Conservation (phyloP, 192 early-diverging fungal genomes). For the Backusella tarrabulga region DNA sequence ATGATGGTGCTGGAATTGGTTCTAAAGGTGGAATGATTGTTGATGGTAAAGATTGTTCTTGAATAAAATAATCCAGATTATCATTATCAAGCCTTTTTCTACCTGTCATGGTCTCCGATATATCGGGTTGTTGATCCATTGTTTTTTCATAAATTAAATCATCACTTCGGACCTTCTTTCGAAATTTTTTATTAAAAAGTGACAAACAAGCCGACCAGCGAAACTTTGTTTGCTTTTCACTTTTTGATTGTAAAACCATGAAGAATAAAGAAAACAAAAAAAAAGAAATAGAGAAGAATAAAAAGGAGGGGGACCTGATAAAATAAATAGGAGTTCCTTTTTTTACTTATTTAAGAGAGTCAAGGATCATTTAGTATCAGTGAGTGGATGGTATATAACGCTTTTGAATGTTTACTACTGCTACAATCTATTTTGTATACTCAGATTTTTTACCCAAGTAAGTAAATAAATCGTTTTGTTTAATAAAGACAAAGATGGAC, state of each 20-base stretch:
- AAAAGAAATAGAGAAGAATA: neutral
- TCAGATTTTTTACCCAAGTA: neutral
- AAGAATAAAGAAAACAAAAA: neutral
- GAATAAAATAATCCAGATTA: neutral
- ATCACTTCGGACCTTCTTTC: neutral
- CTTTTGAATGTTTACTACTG: no score
- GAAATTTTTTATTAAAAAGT: neutral
- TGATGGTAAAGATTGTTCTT: neutral
- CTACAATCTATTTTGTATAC: neutral
- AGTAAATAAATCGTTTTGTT: neutral
- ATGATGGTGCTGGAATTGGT: neutral
- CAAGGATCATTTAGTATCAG: no score
- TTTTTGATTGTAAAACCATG: neutral
- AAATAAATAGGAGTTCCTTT: neutral
- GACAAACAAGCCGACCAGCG: neutral
- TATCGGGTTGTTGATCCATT: neutral
- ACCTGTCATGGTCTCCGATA: neutral
- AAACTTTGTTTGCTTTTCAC: neutral
- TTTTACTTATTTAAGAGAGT: no score
- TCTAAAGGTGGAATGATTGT: neutral
- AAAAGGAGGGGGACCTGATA: neutral
- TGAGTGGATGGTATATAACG: no score
- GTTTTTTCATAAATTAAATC: neutral
- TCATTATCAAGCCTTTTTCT: neutral
- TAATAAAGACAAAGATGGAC: neutral